Evolutionary conservation across 2,329 filamentous ascomycete species (phyloP), one percentile per base, ranked within the genome.

Genomic region (Seiridium unicorne): DNA sequence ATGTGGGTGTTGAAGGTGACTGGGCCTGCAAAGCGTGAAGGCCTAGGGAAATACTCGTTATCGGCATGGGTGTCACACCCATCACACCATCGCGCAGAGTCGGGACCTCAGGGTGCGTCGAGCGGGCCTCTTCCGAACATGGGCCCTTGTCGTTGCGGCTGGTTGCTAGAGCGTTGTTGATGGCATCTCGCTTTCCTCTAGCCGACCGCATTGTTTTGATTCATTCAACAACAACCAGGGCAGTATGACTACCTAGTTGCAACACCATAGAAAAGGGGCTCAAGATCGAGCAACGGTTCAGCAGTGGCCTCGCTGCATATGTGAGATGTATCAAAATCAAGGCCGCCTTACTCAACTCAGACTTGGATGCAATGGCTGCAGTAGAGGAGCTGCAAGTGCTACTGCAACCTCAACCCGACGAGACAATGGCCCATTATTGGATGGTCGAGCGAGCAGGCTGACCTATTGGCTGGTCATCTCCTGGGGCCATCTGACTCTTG

Each of bases 351-450:
- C 55, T 46, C 35, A 35, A 46, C 55, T 58, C 18, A 51, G 55
- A 58, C 46, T 51, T 51, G 31, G 32, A 49, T 58, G 55, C 46
- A 51, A 42, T 44, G 13, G n/a, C 42, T 57, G 55, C 55, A 57
- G 42, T 44, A 26, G 55, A 51, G 13, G 56, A 40, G 44, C 56
- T 53, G 57, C 57, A 59, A 59, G 57, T 59, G 57, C 57, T 54
- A 53, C 47, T 59, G 56, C 56, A 42, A 44, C 56, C 44, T 42
- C n/a, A 26, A 46, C 40, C 13, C 26, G 13, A n/a, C 44, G 36
- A 58, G 46, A 42, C 48, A 59, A 48, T 32, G 35, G 49, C 57
- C 36, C 47, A 59, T 59, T 59, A 59, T 59, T 59, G 57, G 57
- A 47, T 31, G 10, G 31, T 53, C 54, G 36, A n/a, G 32, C 5